Percentiles rank a stretch among this genome's conserved stretches.
phyloP scores from a whole-genome alignment of 306 rosid species.

The Erythrophleum fordii region DNA sequence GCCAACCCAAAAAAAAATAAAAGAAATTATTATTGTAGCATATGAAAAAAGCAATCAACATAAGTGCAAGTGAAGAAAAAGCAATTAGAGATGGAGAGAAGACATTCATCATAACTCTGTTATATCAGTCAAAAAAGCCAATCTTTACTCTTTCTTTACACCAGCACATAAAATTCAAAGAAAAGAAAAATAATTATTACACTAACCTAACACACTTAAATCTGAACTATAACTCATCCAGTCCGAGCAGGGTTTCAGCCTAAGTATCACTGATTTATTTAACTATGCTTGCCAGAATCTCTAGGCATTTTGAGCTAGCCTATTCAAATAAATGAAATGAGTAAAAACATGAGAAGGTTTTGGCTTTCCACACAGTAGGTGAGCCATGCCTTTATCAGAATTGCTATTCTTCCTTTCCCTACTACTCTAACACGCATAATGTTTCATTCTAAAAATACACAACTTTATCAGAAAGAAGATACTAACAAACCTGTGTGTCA shows the following conservation, averaged over 20 bases:
- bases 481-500: conserved; percentile 73
- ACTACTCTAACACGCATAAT: neutral
- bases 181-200: neutral
- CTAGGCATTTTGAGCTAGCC: neutral
- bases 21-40: neutral
- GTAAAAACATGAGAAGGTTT: neutral
- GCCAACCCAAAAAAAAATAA: conserved; percentile 11
- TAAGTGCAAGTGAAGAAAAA: neutral
- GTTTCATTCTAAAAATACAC: neutral
- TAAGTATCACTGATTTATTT: neutral
- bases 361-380: neutral
- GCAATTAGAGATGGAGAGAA: neutral
- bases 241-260: neutral
- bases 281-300: neutral
- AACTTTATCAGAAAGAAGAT: conserved; percentile 18
- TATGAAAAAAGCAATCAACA: neutral
- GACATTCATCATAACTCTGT: neutral
- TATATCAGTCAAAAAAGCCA: neutral
- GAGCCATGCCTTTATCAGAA: neutral
- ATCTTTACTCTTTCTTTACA: neutral
- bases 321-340: neutral
- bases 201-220: neutral
- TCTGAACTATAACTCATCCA: neutral
- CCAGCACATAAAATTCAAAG: neutral
- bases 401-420: neutral